Base-by-base conservation (phyloP, 495 filamentous ascomycete genomes). In the Podospora bellae-mahoneyi region DNA sequence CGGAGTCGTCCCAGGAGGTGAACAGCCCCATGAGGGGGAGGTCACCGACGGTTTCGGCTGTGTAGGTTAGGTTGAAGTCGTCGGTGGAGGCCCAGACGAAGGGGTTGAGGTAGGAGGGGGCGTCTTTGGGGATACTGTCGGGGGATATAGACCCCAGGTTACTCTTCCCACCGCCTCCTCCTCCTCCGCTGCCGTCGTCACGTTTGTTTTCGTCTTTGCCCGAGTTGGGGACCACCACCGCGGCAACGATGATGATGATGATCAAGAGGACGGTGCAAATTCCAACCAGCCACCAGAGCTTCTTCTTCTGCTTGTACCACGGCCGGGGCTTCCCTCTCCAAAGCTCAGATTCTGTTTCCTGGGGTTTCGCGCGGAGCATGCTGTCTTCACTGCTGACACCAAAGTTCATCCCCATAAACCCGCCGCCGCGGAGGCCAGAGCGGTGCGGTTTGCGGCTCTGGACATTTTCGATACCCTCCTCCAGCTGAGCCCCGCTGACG, bases 41-140 rank as follows among this genome's bases (percentile, higher is more conserved):
- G 6, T 90, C 92, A 10, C 95, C 96, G 1, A 97, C 89, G 0
- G 87, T 94, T 48, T 85, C 88, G 71, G 88, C 86, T 0, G 96
- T 99, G 75, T 94, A 99, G 0, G 96, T 98, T 65, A 96, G 81
- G 74, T 99, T 99, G 78, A 98, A 96, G 72, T 92, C 93, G 2
- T 82, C 86, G 2, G 94, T 97, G 70, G 97, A 91, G 62, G 91
- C 90, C 96, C 96, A 99, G 15, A 90, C 89, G 68, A 92, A 97
- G 0, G 96, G 96, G 77, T 99, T 95, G 18, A 97, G 81, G 68
- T 90, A 86, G 0, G 91, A 91, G 0, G 92, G 93, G 74, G 89
- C 86, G 27, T 88, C 81, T 13, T 80, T 77, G 4, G 93, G 93
- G 60, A 96, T 90, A 70, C 81, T 85, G 67, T 82, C 81, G 56